Base-by-base conservation (phyloP, 805 yeast genomes). In the Vanderwaltozyma tropicalis region DNA sequence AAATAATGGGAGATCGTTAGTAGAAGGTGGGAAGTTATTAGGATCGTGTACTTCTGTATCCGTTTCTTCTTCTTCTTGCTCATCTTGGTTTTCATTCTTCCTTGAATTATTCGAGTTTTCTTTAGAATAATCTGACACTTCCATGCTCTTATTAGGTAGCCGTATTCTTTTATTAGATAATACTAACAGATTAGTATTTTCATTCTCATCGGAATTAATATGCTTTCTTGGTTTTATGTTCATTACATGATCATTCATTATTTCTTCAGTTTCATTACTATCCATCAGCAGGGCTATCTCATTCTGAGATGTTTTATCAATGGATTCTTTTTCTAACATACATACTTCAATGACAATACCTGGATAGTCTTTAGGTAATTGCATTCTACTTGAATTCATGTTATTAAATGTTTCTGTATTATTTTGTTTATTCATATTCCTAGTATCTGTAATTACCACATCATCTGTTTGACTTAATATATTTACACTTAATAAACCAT, bases 401-500 rank as follows among this genome's bases (percentile, higher is more conserved):
- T n/a, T 25, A 15, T 20, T 21, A 29, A 37, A 34, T 9, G 25
- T 25, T 30, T 28, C 31, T 12, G 39, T 31, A 13, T 20, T 28
- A 1, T 13, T 22, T 13, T 24, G 17, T 15, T 33, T 36, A 13
- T 35, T 44, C 5, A 24, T 12, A 13, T 34, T 41, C 31, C 28
- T 25, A 49, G 38, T 46, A 36, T 41, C 60, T 2, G 55, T 38
- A 6, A 52, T 33, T 20, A 53, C 35, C 5, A 57, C 42, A 37
- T 59, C 53, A 21, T 52, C 55, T 4, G 58, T 55, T 38, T 57
- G 53, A 37, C 73, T 67, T 40, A 71, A 50, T 22, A 72, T 57
- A 44, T 71, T 74, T 1, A 72, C 54, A 44, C 67, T 67, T 39
- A 73, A 47, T 3, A 67, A 41, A 2, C 80, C 80, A 39, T 62